Conservation (phyloP, 2,329 filamentous ascomycete species). For the Apiospora marii region DNA sequence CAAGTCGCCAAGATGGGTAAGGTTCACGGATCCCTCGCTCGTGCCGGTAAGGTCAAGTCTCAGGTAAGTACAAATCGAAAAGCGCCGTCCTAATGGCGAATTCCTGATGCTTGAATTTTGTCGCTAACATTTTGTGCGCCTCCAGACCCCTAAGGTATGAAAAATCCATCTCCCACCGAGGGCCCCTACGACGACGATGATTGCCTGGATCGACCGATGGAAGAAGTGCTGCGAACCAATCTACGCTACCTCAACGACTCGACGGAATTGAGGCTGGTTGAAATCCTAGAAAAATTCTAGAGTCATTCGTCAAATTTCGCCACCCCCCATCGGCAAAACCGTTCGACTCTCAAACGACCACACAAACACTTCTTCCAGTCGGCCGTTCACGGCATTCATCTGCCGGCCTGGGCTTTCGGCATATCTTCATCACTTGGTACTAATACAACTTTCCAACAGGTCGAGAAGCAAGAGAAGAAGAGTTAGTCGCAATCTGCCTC, state of each 20-base stretch:
- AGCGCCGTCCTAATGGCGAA: background rate
- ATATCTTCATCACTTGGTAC: constrained; percentile 18
- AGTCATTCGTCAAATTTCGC: constrained; percentile 3
- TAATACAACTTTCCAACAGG: constrained; percentile 29
- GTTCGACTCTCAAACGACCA: background rate
- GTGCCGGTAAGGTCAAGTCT: constrained; percentile 96
- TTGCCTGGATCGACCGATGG: constrained; percentile 10
- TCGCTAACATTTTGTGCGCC: constrained; percentile 19
- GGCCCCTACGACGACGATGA: constrained; percentile 17
- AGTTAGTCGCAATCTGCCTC: constrained; percentile 46
- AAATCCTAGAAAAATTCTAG: background rate
- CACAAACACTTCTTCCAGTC: background rate
- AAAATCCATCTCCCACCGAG: constrained; percentile 15
- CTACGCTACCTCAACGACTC: background rate
- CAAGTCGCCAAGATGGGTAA: constrained; percentile 45
- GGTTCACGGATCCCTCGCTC: constrained; percentile 74
- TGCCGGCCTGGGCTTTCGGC: background rate
- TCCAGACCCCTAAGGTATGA: constrained; percentile 78
- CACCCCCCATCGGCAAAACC: background rate
- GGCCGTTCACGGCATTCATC: background rate
- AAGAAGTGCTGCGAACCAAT: constrained; percentile 1
- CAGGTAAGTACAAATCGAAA: constrained; percentile 51
- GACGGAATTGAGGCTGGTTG: background rate
- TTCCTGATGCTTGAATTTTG: background rate
- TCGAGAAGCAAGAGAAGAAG: constrained; percentile 78